Evolutionary conservation across 2,329 filamentous ascomycete genomes (phyloP).

Genomic region (Epicoccum sorghinum): DNA sequence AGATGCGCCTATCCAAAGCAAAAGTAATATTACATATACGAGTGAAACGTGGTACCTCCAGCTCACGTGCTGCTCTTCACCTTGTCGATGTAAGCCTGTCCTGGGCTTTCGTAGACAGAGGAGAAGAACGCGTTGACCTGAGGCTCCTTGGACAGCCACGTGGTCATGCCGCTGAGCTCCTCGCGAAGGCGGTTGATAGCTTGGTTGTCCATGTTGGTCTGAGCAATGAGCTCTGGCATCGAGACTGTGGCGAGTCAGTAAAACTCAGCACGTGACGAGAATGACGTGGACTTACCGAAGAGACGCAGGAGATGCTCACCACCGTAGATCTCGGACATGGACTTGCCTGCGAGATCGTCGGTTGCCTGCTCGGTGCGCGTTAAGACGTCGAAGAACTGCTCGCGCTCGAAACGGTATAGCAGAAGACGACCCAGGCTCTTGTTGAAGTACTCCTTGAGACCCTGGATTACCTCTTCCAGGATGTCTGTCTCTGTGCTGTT

Average conservation of each 20-base stretch:
- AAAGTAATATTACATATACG: slow-evolving; percentile 22
- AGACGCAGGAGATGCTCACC: slow-evolving; percentile 90
- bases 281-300: slow-evolving; percentile 68
- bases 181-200: slow-evolving; percentile 87
- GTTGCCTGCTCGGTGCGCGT: slow-evolving; percentile 69
- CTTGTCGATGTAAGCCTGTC: slow-evolving; percentile 73
- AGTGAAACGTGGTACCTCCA: neutral
- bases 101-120: slow-evolving; percentile 74
- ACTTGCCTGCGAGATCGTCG: slow-evolving; percentile 71
- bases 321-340: slow-evolving; percentile 82
- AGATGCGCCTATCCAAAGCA: slow-evolving; percentile 14
- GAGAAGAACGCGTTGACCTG: slow-evolving; percentile 80
- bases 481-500: slow-evolving; percentile 77
- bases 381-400: slow-evolving; percentile 81
- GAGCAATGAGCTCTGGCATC: slow-evolving; percentile 89
- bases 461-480: slow-evolving; percentile 84
- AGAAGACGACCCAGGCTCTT: slow-evolving; percentile 85
- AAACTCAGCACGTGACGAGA: neutral
- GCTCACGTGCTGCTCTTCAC: slow-evolving; percentile 52
- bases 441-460: slow-evolving; percentile 93
- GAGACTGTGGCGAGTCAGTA: slow-evolving; percentile 63
- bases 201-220: slow-evolving; percentile 97
- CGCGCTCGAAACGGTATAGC: slow-evolving; percentile 91
- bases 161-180: slow-evolving; percentile 83
- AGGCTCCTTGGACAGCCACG: slow-evolving; percentile 74